Evolutionary conservation across 1,139 yeast genomes (phyloP), one percentile per base, ranked within the genome.

Genomic region (Petasospora fabianii): DNA sequence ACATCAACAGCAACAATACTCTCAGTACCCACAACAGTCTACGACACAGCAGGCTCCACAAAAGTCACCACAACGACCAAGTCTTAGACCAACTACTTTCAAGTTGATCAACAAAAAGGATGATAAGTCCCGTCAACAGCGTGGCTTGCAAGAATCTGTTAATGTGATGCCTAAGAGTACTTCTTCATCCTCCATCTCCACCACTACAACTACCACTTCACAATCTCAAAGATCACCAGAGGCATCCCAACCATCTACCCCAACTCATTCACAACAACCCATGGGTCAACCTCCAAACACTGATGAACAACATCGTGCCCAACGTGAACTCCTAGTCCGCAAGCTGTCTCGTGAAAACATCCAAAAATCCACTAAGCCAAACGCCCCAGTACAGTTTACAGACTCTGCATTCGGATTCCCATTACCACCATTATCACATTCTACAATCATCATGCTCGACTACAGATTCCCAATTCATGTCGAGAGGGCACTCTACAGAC

Each of bases 401-500:
- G 92, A 83, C 49, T 81, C 90, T 18, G 90, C 92, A 5, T 84
- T 84, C 64, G 95, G 95, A 5, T 84, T 84, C 62, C 94, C 95
- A 5, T 65, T 84, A 41, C 95, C 95, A 1, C 88, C 88, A 27
- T 76, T 86, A 19, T 80, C 90, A 0, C 75, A 72, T 31, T 80
- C 90, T 0, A 83, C 92, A 0, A 68, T 84, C 39, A 74, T 83
- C 24, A 84, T 84, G 95, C 69, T 83, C 49, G 90, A 83, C 58
- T 80, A 82, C 56, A 69, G 98, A 48, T 85, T 86, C 60, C 97
- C 97, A 0, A 80, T 92, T 33, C 96, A 90, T 59, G 95, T 92
- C 33, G 98, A 94, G 62, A 73, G 98, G 32, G 97, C 98, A 1
- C 85, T 94, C 40, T 92, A 92, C 60, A 69, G 98, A 43, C 70